Evolutionary conservation across 2,329 filamentous ascomycete genomes (phyloP).

Genomic region (Ceratocystis variospora): DNA sequence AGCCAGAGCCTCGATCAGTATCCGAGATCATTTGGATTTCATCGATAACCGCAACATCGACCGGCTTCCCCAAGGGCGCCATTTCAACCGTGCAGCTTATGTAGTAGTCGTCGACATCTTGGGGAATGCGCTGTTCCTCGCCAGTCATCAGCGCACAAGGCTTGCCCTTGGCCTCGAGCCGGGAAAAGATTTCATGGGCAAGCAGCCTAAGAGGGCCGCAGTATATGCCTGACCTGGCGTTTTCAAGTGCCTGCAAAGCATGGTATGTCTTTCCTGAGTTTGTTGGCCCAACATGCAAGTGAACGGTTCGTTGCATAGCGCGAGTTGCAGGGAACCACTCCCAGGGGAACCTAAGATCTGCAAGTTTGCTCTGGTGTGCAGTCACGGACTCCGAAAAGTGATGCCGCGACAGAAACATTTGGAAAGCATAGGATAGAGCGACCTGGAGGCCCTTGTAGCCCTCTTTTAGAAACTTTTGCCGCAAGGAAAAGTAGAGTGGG

Average conservation of each 20-base stretch:
- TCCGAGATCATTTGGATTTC: conserved; percentile 97
- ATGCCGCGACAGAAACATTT: conserved; percentile 46
- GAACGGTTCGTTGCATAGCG: conserved; percentile 64
- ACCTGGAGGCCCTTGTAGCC: conserved; percentile 38
- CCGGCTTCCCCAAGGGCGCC: conserved; percentile 39
- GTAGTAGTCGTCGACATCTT: conserved; percentile 44
- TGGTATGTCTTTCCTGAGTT: conserved; percentile 98
- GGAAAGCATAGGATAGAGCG: conserved; percentile 56
- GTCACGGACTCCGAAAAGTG: conserved; percentile 43
- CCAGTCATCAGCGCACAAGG: conserved; percentile 74
- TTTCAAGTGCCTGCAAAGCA: conserved; percentile 71
- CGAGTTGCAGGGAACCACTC: conserved; percentile 89
- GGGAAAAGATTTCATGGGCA: conserved; percentile 88
- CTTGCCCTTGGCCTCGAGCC: conserved; percentile 65
- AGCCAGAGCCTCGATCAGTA: conserved; percentile 71
- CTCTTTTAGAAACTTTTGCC: conserved; percentile 42
- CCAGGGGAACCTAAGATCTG: conserved; percentile 75
- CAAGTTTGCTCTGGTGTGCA: conserved; percentile 47
- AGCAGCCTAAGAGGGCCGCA: conserved; percentile 78
- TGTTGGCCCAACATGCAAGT: conserved; percentile 89
- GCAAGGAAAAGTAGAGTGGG: conserved; percentile 44
- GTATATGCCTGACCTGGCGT: conserved; percentile 65
- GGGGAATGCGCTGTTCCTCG: conserved; percentile 66
- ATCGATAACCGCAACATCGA: conserved; percentile 90
- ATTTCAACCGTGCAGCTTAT: conserved; percentile 93